Evolutionary conservation across 768 basidiomycete genomes (phyloP), one percentile per base, ranked within the genome.

Genomic region (Tricholoma flavovirens): DNA sequence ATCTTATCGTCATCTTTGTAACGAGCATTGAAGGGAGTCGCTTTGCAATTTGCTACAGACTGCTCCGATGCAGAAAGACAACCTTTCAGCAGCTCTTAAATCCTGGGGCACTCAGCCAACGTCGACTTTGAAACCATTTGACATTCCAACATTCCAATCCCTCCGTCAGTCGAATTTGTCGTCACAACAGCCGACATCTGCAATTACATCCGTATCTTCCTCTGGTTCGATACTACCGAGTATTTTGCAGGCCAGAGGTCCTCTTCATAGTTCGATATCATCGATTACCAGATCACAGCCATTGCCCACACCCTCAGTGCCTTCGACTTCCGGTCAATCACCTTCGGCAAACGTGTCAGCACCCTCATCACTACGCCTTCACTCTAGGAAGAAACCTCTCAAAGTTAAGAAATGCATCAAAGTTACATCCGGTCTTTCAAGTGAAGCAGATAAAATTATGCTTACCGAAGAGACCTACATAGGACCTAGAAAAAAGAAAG

Each of bases 401-500:
- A 65, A 60, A 10, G 51, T 48, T 17, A 62, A 61, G 26, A 43
- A 40, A 26, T 9, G n/a, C 35, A 24, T 10, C 26, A 55, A 52
- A 40, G n/a, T 21, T 17, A 4, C 40, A 40, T 30, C 43, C 59
- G 30, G 49, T 49, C 53, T 55, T 51, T 36, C 51, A 56, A 75
- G 73, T 33, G 75, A 74, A 58, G 77, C 77, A 1, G 77, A 78
- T 56, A 73, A 72, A 62, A 63, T 78, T 7, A 59, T 77, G 63
- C 68, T 69, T 52, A 68, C 64, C 0, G 71, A 75, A 22, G 72
- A 74, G 35, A 75, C 75, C 5, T 77, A 77, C 54, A 73, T 73
- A 24, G 78, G 80, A 15, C 77, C 78, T n/a, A 64, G 72, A 55
- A 76, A 71, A 58, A 79, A 78, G 64, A 67, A 79, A 64, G 71